Base-by-base conservation (phyloP, 768 basidiomycete genomes). In the Lepiota venenata region DNA sequence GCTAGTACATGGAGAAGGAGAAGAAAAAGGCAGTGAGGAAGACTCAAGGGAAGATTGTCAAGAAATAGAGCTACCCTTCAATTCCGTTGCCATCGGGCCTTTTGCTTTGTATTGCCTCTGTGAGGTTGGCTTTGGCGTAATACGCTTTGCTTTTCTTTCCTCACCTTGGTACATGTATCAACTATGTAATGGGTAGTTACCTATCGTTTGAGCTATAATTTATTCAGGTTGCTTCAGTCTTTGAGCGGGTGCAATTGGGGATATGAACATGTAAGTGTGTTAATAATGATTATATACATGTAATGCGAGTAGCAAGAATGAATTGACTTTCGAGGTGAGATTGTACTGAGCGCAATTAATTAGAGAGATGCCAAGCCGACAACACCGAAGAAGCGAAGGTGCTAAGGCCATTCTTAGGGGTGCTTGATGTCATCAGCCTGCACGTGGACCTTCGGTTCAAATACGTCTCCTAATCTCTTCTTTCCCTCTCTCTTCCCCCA, bases 21-120 rank as follows among this genome's bases (percentile, higher is more conserved):
- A 86, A 84, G 56, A 91, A 88, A 66, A 85, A 86, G 25, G 69
- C 74, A 22, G 57, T 91, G 52, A 80, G 81, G 58, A 91, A 90
- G 67, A 74, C 80, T 37, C 89, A 91, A 62, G 81, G 80, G 55
- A 89, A 87, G 66, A 66, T 71, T 37, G 74, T 81, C 48, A 75
- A 78, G 58, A 83, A 83, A 64, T 81, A 67, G 68, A 36, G 1
- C n/a, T 21, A 6, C 18, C 21, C 43, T 12, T 38, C 4, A 3
- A 35, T 48, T 49, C 9, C 36, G 7, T 10, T 36, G 0, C 11
- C 9, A 29, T 46, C 45, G 12, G 15, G 11, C 7, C 25, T 47
- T 16, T 47, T 47, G 18, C 16, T 35, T 35, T 32, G 32, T 32
- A 32, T 32, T 32, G 32, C 32, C 32, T 32, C 25, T 32, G 32